Evolutionary conservation across 495 filamentous ascomycete genomes (phyloP).

Genomic region (Neurospora discreta): DNA sequence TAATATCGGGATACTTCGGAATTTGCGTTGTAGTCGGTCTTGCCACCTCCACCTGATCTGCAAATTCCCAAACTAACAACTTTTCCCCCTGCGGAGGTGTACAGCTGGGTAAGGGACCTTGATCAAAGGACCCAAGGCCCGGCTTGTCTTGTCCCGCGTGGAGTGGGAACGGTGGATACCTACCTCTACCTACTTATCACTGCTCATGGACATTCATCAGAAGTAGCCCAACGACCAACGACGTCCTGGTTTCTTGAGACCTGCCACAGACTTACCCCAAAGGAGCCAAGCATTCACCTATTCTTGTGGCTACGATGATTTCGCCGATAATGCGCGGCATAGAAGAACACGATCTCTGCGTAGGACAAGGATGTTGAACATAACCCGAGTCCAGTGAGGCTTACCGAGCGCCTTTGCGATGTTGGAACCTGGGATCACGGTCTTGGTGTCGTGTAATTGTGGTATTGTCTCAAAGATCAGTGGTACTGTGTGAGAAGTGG

Average conservation of each 20-base stretch:
- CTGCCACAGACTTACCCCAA: background rate
- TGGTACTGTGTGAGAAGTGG: background rate
- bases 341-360: background rate
- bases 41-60: too few relatives aligned
- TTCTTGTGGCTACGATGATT: too few relatives aligned
- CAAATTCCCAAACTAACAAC: too few relatives aligned
- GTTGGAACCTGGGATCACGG: background rate
- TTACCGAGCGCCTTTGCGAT: background rate
- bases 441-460: background rate
- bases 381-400: background rate
- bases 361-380: background rate
- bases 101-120: background rate
- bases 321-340: background rate
- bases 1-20: too few relatives aligned
- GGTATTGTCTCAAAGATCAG: background rate
- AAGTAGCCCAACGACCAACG: background rate
- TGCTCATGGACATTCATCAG: background rate
- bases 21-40: too few relatives aligned
- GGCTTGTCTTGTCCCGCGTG: background rate
- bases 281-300: background rate
- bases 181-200: background rate
- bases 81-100: too few relatives aligned
- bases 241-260: background rate
- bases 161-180: background rate
- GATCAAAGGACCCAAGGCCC: too few relatives aligned